Conservation (phyloP, 2,329 filamentous ascomycete genomes). For the Neofusicoccum umdonicola region DNA sequence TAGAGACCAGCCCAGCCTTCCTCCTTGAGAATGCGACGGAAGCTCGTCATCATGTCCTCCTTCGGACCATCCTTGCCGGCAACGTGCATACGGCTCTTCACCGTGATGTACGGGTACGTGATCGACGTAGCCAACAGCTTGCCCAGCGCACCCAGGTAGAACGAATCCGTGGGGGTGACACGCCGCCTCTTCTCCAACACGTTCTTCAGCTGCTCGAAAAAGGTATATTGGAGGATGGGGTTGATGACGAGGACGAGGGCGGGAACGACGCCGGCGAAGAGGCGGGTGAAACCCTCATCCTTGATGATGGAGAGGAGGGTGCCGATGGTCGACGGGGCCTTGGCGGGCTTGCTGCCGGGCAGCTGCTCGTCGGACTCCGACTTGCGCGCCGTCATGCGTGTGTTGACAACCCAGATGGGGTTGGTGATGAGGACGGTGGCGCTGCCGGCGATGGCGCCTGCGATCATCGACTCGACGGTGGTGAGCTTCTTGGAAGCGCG, state of each 20-base stretch:
- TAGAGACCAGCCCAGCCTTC: slow-evolving; percentile 93
- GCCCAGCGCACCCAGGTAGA: slow-evolving; percentile 86
- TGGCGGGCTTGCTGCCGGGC: slow-evolving; percentile 45
- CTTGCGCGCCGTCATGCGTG: slow-evolving; percentile 90
- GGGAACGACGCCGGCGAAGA: slow-evolving; percentile 90
- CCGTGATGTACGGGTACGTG: slow-evolving; percentile 97
- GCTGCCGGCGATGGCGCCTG: slow-evolving; percentile 87
- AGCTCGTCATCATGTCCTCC: slow-evolving; percentile 74
- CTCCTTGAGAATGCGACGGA: slow-evolving; percentile 77
- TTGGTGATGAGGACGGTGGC: slow-evolving; percentile 96
- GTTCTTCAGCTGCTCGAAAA: slow-evolving; percentile 98
- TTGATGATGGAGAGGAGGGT: slow-evolving; percentile 77
- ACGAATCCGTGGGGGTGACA: slow-evolving; percentile 82
- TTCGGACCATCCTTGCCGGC: slow-evolving; percentile 72
- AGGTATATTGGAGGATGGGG: slow-evolving; percentile 96
- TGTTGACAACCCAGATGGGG: slow-evolving; percentile 99
- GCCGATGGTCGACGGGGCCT: slow-evolving; percentile 69
- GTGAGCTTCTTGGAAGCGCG: slow-evolving; percentile 79
- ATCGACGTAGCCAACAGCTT: slow-evolving; percentile 92
- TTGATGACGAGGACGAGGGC: slow-evolving; percentile 95
- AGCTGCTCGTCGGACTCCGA: slow-evolving; percentile 49
- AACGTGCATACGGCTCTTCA: slow-evolving; percentile 97
- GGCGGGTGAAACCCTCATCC: slow-evolving; percentile 78
- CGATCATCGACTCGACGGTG: slow-evolving; percentile 90
- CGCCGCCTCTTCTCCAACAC: slow-evolving; percentile 71